Base-by-base conservation (phyloP, 2,329 filamentous ascomycete genomes). In the Orbilia oligospora region DNA sequence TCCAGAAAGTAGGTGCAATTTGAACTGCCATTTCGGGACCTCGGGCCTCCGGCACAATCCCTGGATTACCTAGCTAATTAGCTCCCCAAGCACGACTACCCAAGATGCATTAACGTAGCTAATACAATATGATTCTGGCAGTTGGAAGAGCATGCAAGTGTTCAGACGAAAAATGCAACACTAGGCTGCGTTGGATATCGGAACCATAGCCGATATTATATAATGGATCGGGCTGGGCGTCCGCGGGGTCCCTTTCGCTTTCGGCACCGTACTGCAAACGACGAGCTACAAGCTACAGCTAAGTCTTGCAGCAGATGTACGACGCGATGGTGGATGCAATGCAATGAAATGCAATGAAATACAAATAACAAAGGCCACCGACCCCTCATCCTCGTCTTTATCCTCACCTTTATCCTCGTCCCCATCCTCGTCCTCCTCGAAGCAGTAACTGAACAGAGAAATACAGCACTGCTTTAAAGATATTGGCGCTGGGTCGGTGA, bases 111-210 rank as follows among this genome's bases (percentile, higher is more conserved):
- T 30, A 30, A 30, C 27, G 22, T 20, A 65, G 6, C 9, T n/a
- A 14, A 24, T 20, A 18, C 27, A 27, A 66, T 5, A 36, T 67
- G 5, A 22, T 38, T 36, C 27, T 18, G 48, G 48, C 30, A 51
- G 30, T 55, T 67, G 64, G 33, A 53, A 27, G 14, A 67, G 20
- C 38, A 14, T 41, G 38, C n/a, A 46, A 46, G 44, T 46, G 16
- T 53, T 38, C 44, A 30, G 49, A 36, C 36, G 22, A 46, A 63
- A 70, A 51, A 71, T 71, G 18, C 67, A 71, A 71, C 67, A 71
- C 6, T 5, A 36, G 9, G 16, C 16, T 63, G 67, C 49, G 67
- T 71, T 71, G 67, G 18, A 61, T 61, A 44, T 61, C 36, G 33
- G 33, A 61, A 44, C 10, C 48, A 36, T 24, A 67, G 48, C 22